Base-by-base conservation (phyloP, 768 basidiomycete species). In the Suillus variegatus region DNA sequence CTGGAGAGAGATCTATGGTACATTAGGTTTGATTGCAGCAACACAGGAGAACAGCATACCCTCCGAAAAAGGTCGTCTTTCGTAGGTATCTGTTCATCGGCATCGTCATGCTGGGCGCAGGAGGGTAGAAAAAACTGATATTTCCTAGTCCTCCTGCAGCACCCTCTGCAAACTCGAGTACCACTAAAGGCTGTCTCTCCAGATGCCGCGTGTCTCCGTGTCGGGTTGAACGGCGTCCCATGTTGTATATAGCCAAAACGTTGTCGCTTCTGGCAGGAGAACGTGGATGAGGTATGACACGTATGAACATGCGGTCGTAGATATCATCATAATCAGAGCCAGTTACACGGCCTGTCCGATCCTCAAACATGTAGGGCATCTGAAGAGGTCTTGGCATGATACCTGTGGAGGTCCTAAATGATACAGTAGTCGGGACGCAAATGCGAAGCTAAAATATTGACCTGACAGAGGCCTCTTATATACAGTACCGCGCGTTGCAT, bases 301-400 rank as follows among this genome's bases (percentile, higher is more conserved):
- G 88, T 60, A 89, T 82, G 79, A 90, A 92, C 67, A 87, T 77
- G 63, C 91, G 85, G 76, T 93, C 91, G 72, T 92, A 92, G 69
- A 91, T 84, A 70, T 93, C 91, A 72, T 91, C 89, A 67, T 86
- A 92, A 80, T 93, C 89, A 1, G 88, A 83, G 56, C 78, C 76
- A 14, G 81, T 78, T 65, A 83, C 75, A 16, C 77, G 75, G 22
- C 85, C 89, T 0, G 90, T 88, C 55, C 88, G 85, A 78, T 92
- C 90, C 74, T 92, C 90, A 52, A 91, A 82, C 55, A 83, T 84
- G 68, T 84, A 84, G 20, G 88, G 86, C 64, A 86, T 80, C 54
- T 74, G 76, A 28, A 54, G 56, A 52, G 68, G 65, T 36, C 71
- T 60, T 38, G 36, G 36, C 64, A 77, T 66, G 64, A 68, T 73